These are phyloP conservation scores for Capsella bursapastoris DNA, from an alignment of 345 rosid species.

Conservation along the genomic window DNA sequence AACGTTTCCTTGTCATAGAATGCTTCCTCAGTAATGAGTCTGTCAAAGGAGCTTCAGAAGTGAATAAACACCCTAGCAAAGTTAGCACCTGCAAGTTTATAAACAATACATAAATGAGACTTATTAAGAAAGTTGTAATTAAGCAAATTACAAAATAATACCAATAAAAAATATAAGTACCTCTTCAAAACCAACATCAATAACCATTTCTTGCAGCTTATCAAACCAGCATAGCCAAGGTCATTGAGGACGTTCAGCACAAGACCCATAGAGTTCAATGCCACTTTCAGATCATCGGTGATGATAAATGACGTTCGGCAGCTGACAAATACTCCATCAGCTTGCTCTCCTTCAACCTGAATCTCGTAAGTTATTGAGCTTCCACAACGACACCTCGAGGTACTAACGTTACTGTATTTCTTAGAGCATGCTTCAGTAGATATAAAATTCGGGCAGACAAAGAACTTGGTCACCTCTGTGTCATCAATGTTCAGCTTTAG, in stretches of 20 bases:
- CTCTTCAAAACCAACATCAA: conserved; percentile 41
- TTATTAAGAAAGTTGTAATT: neutral
- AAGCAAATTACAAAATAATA: neutral
- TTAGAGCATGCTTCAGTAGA: neutral
- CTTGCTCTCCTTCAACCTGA: neutral
- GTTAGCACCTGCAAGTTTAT: conserved; percentile 21
- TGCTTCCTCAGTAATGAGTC: conserved; percentile 34
- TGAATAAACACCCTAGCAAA: conserved; percentile 24
- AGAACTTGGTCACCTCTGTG: conserved; percentile 27
- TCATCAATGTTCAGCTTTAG: conserved; percentile 22
- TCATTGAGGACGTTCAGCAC: conserved; percentile 24
- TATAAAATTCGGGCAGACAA: neutral
- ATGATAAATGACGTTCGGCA: conserved; percentile 35
- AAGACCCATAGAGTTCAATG: conserved; percentile 30
- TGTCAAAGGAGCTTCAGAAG: conserved; percentile 35
- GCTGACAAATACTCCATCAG: conserved; percentile 20
- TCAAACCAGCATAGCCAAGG: conserved; percentile 34
- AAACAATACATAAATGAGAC: neutral
- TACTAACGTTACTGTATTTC: neutral
- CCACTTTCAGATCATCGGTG: conserved; percentile 40
- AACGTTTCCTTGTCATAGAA: neutral
- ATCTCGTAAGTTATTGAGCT: neutral
- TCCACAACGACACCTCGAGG: conserved; percentile 23
- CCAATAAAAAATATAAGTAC: neutral
- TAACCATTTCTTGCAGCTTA: conserved; percentile 10